Evolutionary conservation across 495 filamentous ascomycete genomes (phyloP).

Genomic region (Letharia lupina): DNA sequence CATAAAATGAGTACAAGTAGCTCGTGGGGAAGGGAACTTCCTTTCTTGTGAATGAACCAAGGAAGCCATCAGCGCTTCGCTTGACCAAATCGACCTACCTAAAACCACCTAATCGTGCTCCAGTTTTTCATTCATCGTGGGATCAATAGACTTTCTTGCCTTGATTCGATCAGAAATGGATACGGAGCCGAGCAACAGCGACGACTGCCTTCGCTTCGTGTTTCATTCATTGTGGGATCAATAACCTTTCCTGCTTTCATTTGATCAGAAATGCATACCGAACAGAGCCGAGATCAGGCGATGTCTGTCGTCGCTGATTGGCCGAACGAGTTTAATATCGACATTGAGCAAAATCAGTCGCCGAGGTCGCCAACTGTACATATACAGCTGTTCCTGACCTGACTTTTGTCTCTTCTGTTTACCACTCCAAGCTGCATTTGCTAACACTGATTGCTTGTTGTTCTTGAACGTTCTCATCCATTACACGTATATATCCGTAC

Average conservation of each 20-base stretch:
- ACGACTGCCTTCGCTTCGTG: background rate
- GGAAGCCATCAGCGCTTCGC: background rate
- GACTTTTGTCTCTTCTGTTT: background rate
- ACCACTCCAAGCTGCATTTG: background rate
- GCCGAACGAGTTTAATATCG: background rate
- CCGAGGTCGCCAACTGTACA: background rate
- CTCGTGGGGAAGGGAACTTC: background rate
- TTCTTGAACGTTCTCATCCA: background rate
- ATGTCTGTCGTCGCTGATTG: background rate
- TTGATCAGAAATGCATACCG: background rate
- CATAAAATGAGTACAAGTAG: background rate
- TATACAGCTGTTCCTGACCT: background rate
- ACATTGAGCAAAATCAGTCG: background rate
- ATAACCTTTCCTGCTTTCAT: background rate
- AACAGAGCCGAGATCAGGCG: background rate
- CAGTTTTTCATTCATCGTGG: background rate
- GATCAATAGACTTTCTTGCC: background rate
- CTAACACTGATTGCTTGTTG: background rate
- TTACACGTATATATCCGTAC: background rate
- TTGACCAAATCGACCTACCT: background rate
- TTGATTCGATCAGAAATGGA: background rate
- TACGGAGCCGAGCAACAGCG: background rate
- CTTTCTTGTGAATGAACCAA: background rate
- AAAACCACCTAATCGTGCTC: background rate
- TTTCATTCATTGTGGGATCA: background rate